Evolutionary conservation across 2,329 filamentous ascomycete genomes (phyloP), one percentile per base, ranked within the genome.

Genomic region (Pseudogymnoascus sp.): DNA sequence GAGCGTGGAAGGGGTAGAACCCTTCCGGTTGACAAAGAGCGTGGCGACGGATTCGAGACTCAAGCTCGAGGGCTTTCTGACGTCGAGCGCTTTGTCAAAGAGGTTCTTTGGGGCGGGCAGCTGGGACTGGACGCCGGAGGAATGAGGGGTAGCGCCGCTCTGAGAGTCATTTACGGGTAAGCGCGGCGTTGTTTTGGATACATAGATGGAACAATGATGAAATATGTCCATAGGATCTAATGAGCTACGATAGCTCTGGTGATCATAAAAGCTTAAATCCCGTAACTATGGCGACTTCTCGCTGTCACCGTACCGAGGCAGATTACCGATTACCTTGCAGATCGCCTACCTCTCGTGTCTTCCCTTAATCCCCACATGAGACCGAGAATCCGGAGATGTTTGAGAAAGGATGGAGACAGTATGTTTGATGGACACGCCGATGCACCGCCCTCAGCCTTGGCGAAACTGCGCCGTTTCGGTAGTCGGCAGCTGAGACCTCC

Each of bases 71-170:
- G 79, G 80, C 13, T 75, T 76, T 13, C 73, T 85, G 67, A 81
- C 37, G 77, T 77, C 2, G 81, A 85, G 45, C 77, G 77, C 65
- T 77, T 84, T 71, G 81, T 83, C 0, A 1, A 79, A 76, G 65
- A 75, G 74, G 6, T 72, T 87, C 5, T 87, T 87, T 66, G 84
- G 81, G 8, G 81, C 84, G 0, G 75, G 78, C 13, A 76, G 75
- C 62, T 87, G 85, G 85, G 78, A 86, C 68, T 87, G 85, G 85
- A 84, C 67, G 68, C 70, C 65, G 28, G 69, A 73, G 61, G 39
- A 23, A 34, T 19, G 19, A 45, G 19, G 41, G 16, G 10, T 45
- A 21, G 19, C 41, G 41, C 10, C 19, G 41, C 8, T 43, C 6
- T 19, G 16, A 16, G 7, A 10, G 39, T 21, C 39, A 43, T 43